These are phyloP conservation scores for Quercus variabilis DNA, from an alignment of 306 rosid genomes.

Conservation along the genomic window DNA sequence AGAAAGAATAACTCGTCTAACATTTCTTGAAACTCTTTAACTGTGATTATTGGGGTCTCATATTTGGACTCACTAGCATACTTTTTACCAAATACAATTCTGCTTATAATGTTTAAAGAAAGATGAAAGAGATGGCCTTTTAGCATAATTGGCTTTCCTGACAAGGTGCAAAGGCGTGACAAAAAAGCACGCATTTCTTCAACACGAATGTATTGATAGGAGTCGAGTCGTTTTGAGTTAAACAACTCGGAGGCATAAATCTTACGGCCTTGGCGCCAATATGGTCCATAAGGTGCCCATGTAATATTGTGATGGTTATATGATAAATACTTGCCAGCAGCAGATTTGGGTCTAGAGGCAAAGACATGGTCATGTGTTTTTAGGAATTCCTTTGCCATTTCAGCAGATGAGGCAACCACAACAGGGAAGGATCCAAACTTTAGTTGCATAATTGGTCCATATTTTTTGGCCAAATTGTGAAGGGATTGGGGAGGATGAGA, in stretches of 20 bases:
- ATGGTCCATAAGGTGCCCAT: conserved; percentile 36
- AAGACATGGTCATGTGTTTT: conserved; percentile 28
- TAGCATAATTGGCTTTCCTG: conserved; percentile 20
- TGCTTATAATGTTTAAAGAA: conserved; percentile 33
- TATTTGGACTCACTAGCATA: conserved; percentile 10
- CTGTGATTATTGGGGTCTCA: conserved; percentile 4
- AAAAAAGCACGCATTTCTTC: conserved; percentile 27
- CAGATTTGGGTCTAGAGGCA: conserved; percentile 40
- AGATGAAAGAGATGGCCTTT: conserved; percentile 17
- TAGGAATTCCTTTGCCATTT: conserved; percentile 28
- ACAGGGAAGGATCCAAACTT: conserved; percentile 37
- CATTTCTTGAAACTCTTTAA: conserved; percentile 33
- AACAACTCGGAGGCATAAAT: conserved; percentile 31
- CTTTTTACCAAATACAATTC: conserved; percentile 36
- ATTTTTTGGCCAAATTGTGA: conserved; percentile 32
- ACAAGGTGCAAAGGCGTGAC: not conserved
- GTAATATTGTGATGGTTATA: conserved; percentile 34
- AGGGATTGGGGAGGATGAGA: conserved; percentile 37
- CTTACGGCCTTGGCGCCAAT: conserved; percentile 42
- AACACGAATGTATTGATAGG: conserved; percentile 23
- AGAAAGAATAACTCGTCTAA: conserved; percentile 39
- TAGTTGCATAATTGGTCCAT: conserved; percentile 41
- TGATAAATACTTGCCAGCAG: conserved; percentile 33
- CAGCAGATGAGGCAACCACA: conserved; percentile 33
- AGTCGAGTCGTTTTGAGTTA: conserved; percentile 21